Evolutionary conservation across 1,284 basidiomycete genomes (phyloP), one percentile per base, ranked within the genome.

Genomic region (Phellinidium pouzarii): DNA sequence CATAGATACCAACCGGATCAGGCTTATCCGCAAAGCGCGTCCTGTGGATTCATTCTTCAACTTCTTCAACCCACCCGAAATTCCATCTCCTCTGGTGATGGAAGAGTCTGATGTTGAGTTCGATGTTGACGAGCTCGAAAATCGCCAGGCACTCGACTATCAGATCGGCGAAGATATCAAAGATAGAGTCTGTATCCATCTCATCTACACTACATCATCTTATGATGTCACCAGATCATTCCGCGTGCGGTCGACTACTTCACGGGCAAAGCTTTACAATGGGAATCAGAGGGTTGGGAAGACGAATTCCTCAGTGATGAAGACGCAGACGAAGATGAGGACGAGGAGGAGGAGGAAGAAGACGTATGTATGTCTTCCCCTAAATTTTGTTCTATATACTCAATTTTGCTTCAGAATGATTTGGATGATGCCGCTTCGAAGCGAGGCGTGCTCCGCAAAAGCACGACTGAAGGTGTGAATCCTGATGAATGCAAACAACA

Each of bases 111-210:
- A 74, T n/a, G 86, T 80, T 3, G 89, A 91, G 12, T 71, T 88
- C 23, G 87, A 90, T 0, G 88, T 88, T n/a, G 90, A 91, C 0
- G 90, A 91, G 46, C 77, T 94, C 1, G 89, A 91, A 56, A 91
- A 91, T 59, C 87, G 91, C 65, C 80, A 98, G 50, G 94, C 97
- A 77, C 76, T 94, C 59, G 95, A 99, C 74, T 98, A 97, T 71
- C 94, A 97, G 75, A 88, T 98, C 63, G 95, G 94, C 50, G 95
- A 98, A 75, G 95, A 99, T 71, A 75, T 99, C 65, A 98, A 98
- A 76, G 94, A 98, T 70, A 90, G 94, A 76, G 89, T 87, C 50
- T 56, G 62, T 62, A n/a, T n/a, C n/a, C 49, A 27, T 31, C 9
- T 38, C 31, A 22, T 19, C 14, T 40, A 4, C 31, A n/a, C n/a